Base-by-base conservation (phyloP, 495 filamentous ascomycete genomes). In the Penicillium malachiteum region DNA sequence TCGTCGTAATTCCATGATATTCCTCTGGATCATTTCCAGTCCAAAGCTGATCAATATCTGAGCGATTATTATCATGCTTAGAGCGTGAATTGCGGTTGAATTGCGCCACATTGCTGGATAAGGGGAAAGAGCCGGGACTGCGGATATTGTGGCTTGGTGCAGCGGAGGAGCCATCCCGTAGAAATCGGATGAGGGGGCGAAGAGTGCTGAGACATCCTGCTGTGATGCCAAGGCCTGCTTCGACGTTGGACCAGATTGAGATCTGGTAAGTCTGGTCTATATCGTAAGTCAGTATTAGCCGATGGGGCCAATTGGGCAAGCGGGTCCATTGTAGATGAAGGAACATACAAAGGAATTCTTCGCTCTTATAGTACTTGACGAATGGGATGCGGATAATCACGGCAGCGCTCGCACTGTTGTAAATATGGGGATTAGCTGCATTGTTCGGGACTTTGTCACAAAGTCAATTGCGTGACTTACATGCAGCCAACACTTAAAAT, bases 231-330 rank as follows among this genome's bases (percentile, higher is more conserved):
- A 76, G 62, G 21, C 66, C 62, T 1, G 65, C 65, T 55, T 77
- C 73, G 48, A 74, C 54, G 40, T 70, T 70, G 18, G 70, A 71
- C 72, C 73, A 77, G 48, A 76, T 73, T 39, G 67, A 66, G 39
- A 75, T 67, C 33, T 72, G 60, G 51, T 64, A 66, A 17, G 69
- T 71, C 18, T 64, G 57, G 40, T 70, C 69, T 73, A 46, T 2
- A 13, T 35, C 12, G 33, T 21, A 41, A 52, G 49, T 9, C 0
- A 14, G 1, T n/a, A 30, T 48, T 31, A 37, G 44, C 18, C 37
- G 43, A 35, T 4, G 43, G 7, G 2, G 17, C 14, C 2, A 30
- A 42, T 50, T 14, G 38, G 21, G 47, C 3, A 16, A 13, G 13
- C 5, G 38, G 35, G 33, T 16, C 1, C 33, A 33, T 30, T 16